A percentile compares a stretch with the other conserved stretches of the same genome.
Evolutionary conservation across 2,329 filamentous ascomycete genomes (phyloP).

Genomic region (Aspergillus cejpii): DNA sequence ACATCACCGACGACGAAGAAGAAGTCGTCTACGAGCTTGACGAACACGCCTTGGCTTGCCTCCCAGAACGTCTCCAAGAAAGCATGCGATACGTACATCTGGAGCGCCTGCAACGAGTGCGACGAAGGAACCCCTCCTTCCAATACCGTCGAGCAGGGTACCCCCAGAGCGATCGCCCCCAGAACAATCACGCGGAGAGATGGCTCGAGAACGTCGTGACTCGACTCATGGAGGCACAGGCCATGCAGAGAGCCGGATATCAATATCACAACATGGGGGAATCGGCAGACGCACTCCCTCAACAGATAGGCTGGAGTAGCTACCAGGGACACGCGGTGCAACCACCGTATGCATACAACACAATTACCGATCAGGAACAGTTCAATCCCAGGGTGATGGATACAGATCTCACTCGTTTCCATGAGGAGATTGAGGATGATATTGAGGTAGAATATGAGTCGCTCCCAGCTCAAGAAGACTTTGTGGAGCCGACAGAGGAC

Average conservation of each 20-base stretch:
- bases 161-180: neutral
- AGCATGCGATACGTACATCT: constrained; percentile 25
- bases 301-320: neutral
- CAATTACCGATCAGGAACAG: neutral
- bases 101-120: constrained; percentile 18
- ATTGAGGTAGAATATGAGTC: neutral
- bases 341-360: neutral
- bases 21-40: constrained; percentile 26
- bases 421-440: neutral
- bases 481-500: neutral
- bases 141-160: constrained; percentile 1
- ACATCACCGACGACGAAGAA: constrained; percentile 19
- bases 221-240: constrained; percentile 4
- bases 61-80: constrained; percentile 22
- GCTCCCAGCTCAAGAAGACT: neutral
- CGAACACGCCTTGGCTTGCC: constrained; percentile 20
- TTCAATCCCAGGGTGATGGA: neutral
- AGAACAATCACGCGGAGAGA: constrained; percentile 3
- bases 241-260: neutral
- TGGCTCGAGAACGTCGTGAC: constrained; percentile 16
- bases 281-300: neutral
- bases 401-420: neutral
- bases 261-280: neutral
- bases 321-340: neutral
- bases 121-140: constrained; percentile 9